phyloP scores from a whole-genome alignment of 2,329 filamentous ascomycete species.

The Phialocephala sp. region DNA sequence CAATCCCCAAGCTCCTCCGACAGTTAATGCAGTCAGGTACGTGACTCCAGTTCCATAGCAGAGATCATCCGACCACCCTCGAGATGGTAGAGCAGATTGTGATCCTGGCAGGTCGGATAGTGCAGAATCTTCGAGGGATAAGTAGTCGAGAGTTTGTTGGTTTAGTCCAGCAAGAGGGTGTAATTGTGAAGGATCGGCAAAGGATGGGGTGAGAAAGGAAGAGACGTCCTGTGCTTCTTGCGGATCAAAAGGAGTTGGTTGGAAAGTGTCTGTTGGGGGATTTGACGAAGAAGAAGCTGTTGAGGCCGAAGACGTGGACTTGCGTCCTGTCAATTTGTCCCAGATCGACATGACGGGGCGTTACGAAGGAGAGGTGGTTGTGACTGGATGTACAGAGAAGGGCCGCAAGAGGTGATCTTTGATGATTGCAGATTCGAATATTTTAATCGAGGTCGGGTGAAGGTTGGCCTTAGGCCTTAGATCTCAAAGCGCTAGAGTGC shows the following conservation, averaged over 20 bases:
- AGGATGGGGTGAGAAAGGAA: constrained; percentile 80
- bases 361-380: constrained; percentile 5
- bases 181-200: constrained; percentile 85
- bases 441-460: not conserved
- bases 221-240: constrained; percentile 79
- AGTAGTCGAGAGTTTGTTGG: constrained; percentile 91
- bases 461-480: too few species aligned
- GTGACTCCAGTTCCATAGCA: constrained; percentile 97
- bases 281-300: constrained; percentile 29
- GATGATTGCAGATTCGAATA: constrained; percentile 20
- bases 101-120: constrained; percentile 85
- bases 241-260: constrained; percentile 70
- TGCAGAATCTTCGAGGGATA: constrained; percentile 89
- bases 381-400: not conserved
- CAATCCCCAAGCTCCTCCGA: constrained; percentile 92
- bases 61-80: constrained; percentile 97
- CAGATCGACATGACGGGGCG: constrained; percentile 45
- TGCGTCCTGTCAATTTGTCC: constrained; percentile 46
- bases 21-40: constrained; percentile 83
- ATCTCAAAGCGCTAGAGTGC: too few species aligned
- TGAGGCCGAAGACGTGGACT: constrained; percentile 42
- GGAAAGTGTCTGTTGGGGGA: constrained; percentile 49
- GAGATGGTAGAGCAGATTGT: constrained; percentile 87
- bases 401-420: not conserved
- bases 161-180: constrained; percentile 94